A percentile compares a stretch with the other conserved stretches of the same genome.
Conservation (phyloP, 2,329 filamentous ascomycete species). For the Alternaria tenuissima region DNA sequence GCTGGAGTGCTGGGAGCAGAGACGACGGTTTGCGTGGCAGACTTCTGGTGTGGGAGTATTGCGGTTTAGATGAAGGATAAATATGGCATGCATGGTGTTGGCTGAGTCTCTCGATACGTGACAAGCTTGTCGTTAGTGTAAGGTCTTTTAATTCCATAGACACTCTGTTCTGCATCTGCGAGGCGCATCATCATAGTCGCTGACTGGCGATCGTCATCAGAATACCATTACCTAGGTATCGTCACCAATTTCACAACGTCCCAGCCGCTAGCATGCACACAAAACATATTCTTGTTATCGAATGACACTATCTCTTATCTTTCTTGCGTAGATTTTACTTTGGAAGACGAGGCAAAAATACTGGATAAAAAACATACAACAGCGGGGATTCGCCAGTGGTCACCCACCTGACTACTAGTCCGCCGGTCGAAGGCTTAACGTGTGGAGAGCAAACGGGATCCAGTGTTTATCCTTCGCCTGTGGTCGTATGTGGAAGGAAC, state of each 20-base stretch:
- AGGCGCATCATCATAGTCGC: neutral
- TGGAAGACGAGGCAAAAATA: neutral
- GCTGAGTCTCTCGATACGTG: neutral
- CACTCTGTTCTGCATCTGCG: neutral
- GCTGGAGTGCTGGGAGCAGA: conserved; percentile 9
- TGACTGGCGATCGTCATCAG: neutral
- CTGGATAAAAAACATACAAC: neutral
- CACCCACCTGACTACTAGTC: neutral
- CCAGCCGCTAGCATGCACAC: neutral
- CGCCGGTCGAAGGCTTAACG: conserved; percentile 15
- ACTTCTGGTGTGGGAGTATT: conserved; percentile 31
- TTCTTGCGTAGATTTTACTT: neutral
- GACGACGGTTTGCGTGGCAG: conserved; percentile 20
- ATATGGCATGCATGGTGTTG: neutral
- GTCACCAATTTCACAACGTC: neutral
- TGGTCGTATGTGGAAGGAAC: conserved; percentile 13
- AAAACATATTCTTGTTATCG: neutral
- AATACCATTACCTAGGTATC: too few species aligned
- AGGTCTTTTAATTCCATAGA: neutral
- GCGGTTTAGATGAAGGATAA: neutral
- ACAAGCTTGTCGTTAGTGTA: neutral
- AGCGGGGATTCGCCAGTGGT: neutral
- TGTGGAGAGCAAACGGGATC: conserved; percentile 18
- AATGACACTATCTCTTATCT: neutral
- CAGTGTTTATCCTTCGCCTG: conserved; percentile 7